Base-by-base conservation (phyloP, 805 yeast genomes). In the Zygosaccharomyces bisporus region DNA sequence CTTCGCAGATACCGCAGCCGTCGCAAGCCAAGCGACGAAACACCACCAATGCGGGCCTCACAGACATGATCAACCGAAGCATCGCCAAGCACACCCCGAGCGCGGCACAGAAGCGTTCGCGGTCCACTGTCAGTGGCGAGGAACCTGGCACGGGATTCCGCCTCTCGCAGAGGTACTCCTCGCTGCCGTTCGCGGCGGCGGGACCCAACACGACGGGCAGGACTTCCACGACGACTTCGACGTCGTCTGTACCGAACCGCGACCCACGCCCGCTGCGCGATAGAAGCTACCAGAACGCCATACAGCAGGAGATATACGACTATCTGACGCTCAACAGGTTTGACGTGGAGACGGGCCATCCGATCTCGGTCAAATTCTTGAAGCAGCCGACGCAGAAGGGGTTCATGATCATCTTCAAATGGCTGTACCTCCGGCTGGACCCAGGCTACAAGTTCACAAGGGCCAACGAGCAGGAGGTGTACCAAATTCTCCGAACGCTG, bases 381-480 rank as follows among this genome's bases (percentile, higher is more conserved):
- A 75, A 70, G 52, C 79, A 74, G 51, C 96, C 96, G 13, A 88
- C 96, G 0, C 96, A 89, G 58, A 86, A 84, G 57, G 95, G 86
- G 53, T 89, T 89, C 62, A 80, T 79, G 6, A 59, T 76, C 34
- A 79, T 89, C 9, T 89, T 89, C 66, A 85, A 83, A 61, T 90
- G 88, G 76, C 65, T 90, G 18, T 88, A 86, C 66, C 74, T 73
- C 49, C 75, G 80, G 52, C 70, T 87, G 32, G 96, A 89, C 61
- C 96, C 95, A 0, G 84, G 83, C 25, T 83, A 83, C 61, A 70
- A 69, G 51, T 86, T 86, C 60, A 71, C 77, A 13, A 78, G 76
- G 57, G 72, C 86, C 12, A 74, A 85, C 25, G 96, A 88, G 50
- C 73, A 77, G 38, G 96, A 89, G 50, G 84, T 88, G 3, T 83